Percentiles rank a stretch among this genome's conserved stretches.
phyloP scores from a whole-genome alignment of 805 yeast species.

The Candida caryicola region DNA sequence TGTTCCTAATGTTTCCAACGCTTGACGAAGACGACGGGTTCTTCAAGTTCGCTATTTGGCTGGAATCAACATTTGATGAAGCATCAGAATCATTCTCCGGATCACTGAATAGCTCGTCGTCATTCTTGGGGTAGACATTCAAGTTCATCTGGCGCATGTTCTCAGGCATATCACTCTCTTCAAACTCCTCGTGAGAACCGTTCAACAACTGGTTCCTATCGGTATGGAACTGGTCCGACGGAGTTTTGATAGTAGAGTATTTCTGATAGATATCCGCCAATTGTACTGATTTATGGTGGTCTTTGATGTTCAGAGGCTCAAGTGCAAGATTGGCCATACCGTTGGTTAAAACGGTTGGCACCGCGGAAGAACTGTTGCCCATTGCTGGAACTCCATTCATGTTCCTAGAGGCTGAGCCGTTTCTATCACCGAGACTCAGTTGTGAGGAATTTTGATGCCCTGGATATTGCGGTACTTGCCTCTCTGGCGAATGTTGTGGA shows the following conservation, averaged over 20 bases:
- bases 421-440: neutral
- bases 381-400: conserved; percentile 4
- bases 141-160: conserved; percentile 28
- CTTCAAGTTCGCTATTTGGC: conserved; percentile 17
- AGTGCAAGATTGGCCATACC: conserved; percentile 2
- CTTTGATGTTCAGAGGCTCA: conserved; percentile 5
- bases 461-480: neutral
- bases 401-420: conserved; percentile 1
- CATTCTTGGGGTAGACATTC: conserved; percentile 35
- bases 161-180: conserved; percentile 34
- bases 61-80: conserved; percentile 14
- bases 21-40: conserved; percentile 7
- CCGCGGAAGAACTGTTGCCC: neutral
- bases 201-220: conserved; percentile 36
- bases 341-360: conserved; percentile 1
- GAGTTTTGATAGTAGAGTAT: conserved; percentile 37
- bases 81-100: conserved; percentile 24
- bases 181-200: conserved; percentile 34
- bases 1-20: conserved; percentile 4
- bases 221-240: conserved; percentile 37
- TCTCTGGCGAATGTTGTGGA: conserved; percentile 1
- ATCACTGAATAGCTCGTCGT: conserved; percentile 36
- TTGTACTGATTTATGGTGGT: conserved; percentile 35
- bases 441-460: neutral
- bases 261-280: conserved; percentile 44